Evolutionary conservation across 371 early-diverging fungal species (phyloP).

Genomic region (Encephalitozoon intestinalis): DNA sequence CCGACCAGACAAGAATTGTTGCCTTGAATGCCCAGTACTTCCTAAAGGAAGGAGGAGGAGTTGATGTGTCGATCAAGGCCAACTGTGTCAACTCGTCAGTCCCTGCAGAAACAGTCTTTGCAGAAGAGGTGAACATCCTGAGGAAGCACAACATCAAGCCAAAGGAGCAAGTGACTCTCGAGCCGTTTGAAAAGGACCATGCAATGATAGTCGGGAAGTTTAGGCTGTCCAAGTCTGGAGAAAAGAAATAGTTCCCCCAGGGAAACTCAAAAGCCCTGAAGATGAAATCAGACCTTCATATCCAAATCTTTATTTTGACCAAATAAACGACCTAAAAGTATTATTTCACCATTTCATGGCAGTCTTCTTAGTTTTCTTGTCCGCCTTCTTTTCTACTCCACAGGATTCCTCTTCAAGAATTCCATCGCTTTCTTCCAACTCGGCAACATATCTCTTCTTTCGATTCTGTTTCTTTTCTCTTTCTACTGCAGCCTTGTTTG

Average conservation of each 20-base stretch:
- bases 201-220: slow-evolving; percentile 83
- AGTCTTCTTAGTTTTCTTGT: slow-evolving; percentile 19
- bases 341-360: not conserved
- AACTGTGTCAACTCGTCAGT: slow-evolving; percentile 99
- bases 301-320: not conserved
- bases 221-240: slow-evolving; percentile 5
- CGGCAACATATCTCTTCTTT: slow-evolving; percentile 59
- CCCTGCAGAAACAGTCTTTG: slow-evolving; percentile 92
- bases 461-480: slow-evolving; percentile 50
- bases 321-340: not conserved
- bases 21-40: slow-evolving; percentile 95
- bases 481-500: slow-evolving; percentile 20
- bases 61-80: slow-evolving; percentile 98
- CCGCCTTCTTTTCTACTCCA: slow-evolving; percentile 6
- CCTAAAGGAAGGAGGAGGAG: slow-evolving; percentile 88
- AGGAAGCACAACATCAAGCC: slow-evolving; percentile 95
- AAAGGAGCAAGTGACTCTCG: slow-evolving; percentile 94
- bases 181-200: slow-evolving; percentile 99
- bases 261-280: not conserved
- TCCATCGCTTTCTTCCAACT: slow-evolving; percentile 50
- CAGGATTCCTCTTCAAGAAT: slow-evolving; percentile 14
- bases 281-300: not conserved
- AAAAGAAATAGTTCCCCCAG: not conserved
- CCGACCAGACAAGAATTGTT: slow-evolving; percentile 99
- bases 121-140: slow-evolving; percentile 95